Base-by-base conservation (phyloP, 2,329 filamentous ascomycete species). In the Talaromyces sp. region DNA sequence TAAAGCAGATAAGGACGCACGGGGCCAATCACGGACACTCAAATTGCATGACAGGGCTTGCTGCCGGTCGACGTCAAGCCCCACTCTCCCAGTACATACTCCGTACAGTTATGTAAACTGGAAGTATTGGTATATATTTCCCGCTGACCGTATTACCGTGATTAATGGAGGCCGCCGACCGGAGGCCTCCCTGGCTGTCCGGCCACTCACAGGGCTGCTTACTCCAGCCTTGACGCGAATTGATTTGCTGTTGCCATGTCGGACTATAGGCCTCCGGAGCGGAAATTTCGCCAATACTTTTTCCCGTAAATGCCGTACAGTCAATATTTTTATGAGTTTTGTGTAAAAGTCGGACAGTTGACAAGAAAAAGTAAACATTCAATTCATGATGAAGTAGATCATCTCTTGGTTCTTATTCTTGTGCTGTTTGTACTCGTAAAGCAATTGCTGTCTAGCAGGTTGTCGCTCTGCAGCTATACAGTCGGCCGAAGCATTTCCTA, bases 231-330 rank as follows among this genome's bases (percentile, higher is more conserved):
- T 47, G 25, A 56, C 61, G 51, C 53, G 61, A 63, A 63, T 63
- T 63, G 61, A 63, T 63, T 63, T 63, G 61, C 51, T 58, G 51
- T 63, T 10, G 40, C 38, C 19, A n/a, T 15, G 49, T 25, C 51
- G 49, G 61, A 59, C 38, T 45, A 38, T 59, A 59, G 56, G 22
- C 56, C 56, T 56, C 61, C 61, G 61, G 61, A 63, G 61, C 61
- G 61, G 61, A 63, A 63, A 62, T 62, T 63, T 58, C 61, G 59
- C 61, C 36, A 63, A 63, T 56, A 56, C 49, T n/a, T 47, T 36
- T 61, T 25, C 29, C n/a, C 45, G 19, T 47, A 36, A 31, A 34
- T 47, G 17, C 31, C n/a, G 13, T 56, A 56, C 53, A 38, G 31
- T 3, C 47, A 29, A 27, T 51, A 51, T 27, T 27, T 15, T 25